phyloP scores from a whole-genome alignment of 805 yeast species.

The Lipomyces mesembrius region DNA sequence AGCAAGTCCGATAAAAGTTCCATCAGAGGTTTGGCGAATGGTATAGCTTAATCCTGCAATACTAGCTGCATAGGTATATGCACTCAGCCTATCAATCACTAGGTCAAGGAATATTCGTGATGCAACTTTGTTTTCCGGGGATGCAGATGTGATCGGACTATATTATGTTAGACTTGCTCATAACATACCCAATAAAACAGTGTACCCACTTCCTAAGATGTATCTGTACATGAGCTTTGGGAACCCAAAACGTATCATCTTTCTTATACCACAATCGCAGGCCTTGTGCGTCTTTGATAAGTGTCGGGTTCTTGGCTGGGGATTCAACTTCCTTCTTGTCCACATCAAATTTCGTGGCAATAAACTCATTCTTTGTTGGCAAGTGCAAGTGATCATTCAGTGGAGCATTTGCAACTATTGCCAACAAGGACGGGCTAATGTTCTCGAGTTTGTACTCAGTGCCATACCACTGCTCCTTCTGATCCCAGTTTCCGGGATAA shows the following conservation, averaged over 20 bases:
- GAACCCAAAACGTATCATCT: constrained; percentile 87
- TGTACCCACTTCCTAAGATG: constrained; percentile 53
- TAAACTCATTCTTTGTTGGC: constrained; percentile 77
- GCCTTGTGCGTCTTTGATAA: constrained; percentile 58
- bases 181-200: constrained; percentile 35
- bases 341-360: constrained; percentile 78
- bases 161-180: background rate
- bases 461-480: constrained; percentile 85
- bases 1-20: constrained; percentile 65
- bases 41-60: constrained; percentile 73
- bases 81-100: constrained; percentile 74
- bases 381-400: constrained; percentile 52
- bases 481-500: constrained; percentile 53
- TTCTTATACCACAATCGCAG: constrained; percentile 83
- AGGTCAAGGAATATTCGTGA: constrained; percentile 70
- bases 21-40: constrained; percentile 67
- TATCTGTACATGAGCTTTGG: constrained; percentile 75
- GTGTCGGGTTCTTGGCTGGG: constrained; percentile 61
- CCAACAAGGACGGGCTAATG: constrained; percentile 50
- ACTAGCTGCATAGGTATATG: constrained; percentile 79
- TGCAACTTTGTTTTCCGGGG: constrained; percentile 62
- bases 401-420: constrained; percentile 45
- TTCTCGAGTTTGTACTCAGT: constrained; percentile 67
- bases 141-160: constrained; percentile 60
- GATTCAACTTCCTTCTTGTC: constrained; percentile 47